A percentile compares a stretch with the other conserved stretches of the same genome.
Evolutionary conservation across 1,139 yeast species (phyloP).

Genomic region (Protomyces inundatus): DNA sequence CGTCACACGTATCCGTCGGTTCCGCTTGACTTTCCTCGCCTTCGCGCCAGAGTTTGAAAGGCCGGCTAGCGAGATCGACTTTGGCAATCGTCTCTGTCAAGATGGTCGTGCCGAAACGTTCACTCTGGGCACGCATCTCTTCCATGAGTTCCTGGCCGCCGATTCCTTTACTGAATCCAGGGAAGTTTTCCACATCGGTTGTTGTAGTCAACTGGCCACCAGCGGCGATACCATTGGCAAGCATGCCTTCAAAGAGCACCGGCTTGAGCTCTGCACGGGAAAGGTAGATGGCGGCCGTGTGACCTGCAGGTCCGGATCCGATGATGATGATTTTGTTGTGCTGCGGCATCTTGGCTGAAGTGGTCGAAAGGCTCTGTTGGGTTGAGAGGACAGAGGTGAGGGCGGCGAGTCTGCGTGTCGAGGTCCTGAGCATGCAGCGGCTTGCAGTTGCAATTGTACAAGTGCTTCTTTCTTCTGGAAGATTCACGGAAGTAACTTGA

Average conservation of each 20-base stretch:
- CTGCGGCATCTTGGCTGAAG: slow-evolving; percentile 6
- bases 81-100: slow-evolving; percentile 91
- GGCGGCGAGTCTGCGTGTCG: background rate
- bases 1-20: slow-evolving; percentile 87
- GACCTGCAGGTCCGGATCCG: slow-evolving; percentile 94
- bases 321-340: slow-evolving; percentile 27
- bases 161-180: slow-evolving; percentile 96
- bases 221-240: slow-evolving; percentile 97
- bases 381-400: background rate
- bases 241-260: slow-evolving; percentile 85
- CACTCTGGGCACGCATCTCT: slow-evolving; percentile 82
- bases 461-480: no score
- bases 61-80: slow-evolving; percentile 76
- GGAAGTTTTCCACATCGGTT: slow-evolving; percentile 92
- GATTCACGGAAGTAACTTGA: no score
- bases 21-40: slow-evolving; percentile 47
- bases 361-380: background rate
- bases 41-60: slow-evolving; percentile 96
- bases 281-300: slow-evolving; percentile 95
- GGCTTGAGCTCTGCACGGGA: slow-evolving; percentile 96
- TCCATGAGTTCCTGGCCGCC: slow-evolving; percentile 87
- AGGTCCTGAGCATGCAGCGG: background rate
- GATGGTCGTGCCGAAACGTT: slow-evolving; percentile 82
- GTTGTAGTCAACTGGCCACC: slow-evolving; percentile 99
- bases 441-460: background rate